Evolutionary conservation across 2,329 filamentous ascomycete species (phyloP).

Genomic region (Pestalotiopsis sp.): DNA sequence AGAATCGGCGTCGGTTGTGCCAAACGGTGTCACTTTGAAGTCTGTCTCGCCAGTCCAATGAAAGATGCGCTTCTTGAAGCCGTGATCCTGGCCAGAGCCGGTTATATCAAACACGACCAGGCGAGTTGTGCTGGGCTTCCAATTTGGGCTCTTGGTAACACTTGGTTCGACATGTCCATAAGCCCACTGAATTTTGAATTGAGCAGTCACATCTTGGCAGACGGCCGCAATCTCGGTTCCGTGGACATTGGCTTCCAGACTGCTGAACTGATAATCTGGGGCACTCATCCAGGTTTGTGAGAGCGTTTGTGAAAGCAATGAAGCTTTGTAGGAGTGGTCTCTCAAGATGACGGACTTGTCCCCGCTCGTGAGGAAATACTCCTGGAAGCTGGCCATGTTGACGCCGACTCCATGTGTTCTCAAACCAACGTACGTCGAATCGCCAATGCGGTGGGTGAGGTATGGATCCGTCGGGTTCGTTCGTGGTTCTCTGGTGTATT

Average conservation of each 20-base stretch:
- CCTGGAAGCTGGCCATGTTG: not conserved
- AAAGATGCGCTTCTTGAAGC: not conserved
- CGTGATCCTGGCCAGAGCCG: not conserved
- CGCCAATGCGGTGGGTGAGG: not conserved
- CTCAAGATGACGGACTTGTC: not conserved
- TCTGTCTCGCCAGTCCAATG: not conserved
- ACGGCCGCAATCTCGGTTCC: not conserved
- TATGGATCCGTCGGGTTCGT: not conserved
- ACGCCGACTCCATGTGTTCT: not conserved
- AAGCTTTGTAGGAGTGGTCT: not conserved
- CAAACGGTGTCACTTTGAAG: not conserved
- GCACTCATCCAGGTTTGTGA: conserved; percentile 1
- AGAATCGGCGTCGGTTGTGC: not conserved
- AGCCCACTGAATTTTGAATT: not conserved
- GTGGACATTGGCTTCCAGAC: not conserved
- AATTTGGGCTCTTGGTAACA: not conserved
- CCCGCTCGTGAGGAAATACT: not conserved
- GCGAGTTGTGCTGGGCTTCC: not conserved
- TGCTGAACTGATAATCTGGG: conserved; percentile 1
- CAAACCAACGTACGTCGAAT: not conserved
- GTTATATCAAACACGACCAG: not conserved
- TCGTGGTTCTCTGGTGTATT: not conserved
- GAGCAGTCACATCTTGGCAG: not conserved
- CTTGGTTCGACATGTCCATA: not conserved
- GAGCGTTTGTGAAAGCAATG: not conserved